Conservation (phyloP, 345 rosid species). For the Lepidium sativum region DNA sequence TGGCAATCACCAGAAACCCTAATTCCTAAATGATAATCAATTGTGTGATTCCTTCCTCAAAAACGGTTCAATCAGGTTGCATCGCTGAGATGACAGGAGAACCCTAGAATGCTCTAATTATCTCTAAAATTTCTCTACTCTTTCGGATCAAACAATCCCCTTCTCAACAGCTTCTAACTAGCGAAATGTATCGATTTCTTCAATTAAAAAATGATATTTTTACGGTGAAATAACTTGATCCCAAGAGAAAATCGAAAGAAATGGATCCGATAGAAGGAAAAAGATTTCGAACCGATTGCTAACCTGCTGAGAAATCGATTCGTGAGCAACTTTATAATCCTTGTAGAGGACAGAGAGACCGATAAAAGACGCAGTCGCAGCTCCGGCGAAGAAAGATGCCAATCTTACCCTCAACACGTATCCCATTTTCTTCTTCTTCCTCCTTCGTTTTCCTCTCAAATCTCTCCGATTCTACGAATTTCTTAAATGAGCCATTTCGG, state of each 20-base stretch:
- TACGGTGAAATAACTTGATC: background rate
- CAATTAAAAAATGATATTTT: background rate
- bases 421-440: slow-evolving; percentile 49
- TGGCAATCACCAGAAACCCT: slow-evolving; percentile 5
- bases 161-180: background rate
- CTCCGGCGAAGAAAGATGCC: slow-evolving; percentile 91
- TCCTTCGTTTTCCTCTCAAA: background rate
- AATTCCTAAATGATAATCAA: background rate
- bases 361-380: slow-evolving; percentile 68
- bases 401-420: slow-evolving; percentile 81
- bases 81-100: background rate
- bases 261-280: background rate
- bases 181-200: slow-evolving; percentile 2
- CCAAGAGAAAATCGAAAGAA: background rate
- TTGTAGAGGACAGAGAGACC: slow-evolving; percentile 70
- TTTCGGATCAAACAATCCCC: background rate
- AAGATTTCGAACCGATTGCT: background rate
- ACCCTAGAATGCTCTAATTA: slow-evolving; percentile 6
- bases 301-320: slow-evolving; percentile 78
- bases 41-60: background rate
- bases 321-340: slow-evolving; percentile 80
- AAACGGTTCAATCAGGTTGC: background rate
- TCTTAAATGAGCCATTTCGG: background rate
- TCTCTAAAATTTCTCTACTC: background rate
- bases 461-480: background rate